phyloP scores from a whole-genome alignment of 805 yeast species.

The Isabelozyma rhagii region DNA sequence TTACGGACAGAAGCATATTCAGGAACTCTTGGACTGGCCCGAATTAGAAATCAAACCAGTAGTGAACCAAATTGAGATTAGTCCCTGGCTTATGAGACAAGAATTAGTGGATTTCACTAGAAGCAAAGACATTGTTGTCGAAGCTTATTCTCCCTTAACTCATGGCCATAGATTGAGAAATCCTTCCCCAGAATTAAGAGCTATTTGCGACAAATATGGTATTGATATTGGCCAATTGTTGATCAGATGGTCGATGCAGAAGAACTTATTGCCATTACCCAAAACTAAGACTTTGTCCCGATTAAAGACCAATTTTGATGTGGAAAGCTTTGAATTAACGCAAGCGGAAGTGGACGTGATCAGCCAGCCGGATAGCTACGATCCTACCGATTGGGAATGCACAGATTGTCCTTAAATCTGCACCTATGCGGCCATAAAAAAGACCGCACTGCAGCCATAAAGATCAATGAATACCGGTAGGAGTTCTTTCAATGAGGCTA shows the following conservation, averaged over 20 bases:
- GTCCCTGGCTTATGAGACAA: constrained; percentile 47
- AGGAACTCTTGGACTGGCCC: constrained; percentile 49
- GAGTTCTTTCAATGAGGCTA: too few species aligned
- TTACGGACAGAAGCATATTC: constrained; percentile 53
- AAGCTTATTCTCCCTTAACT: constrained; percentile 39
- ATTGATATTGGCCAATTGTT: constrained; percentile 45
- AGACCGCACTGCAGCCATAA: background rate
- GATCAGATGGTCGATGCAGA: constrained; percentile 47
- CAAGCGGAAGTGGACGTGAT: constrained; percentile 19
- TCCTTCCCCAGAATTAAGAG: constrained; percentile 15
- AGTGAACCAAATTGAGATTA: constrained; percentile 48
- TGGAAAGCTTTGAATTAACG: constrained; percentile 23
- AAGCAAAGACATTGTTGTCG: constrained; percentile 22
- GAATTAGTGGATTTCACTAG: constrained; percentile 32
- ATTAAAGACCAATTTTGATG: constrained; percentile 19
- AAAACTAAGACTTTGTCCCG: constrained; percentile 24
- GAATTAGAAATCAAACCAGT: constrained; percentile 43
- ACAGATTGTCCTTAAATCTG: constrained; percentile 49
- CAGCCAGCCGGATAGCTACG: constrained; percentile 46
- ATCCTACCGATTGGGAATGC: constrained; percentile 78
- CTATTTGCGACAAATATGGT: constrained; percentile 31
- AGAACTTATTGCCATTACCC: constrained; percentile 41
- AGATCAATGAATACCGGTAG: background rate
- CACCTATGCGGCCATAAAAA: background rate
- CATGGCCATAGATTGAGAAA: constrained; percentile 29